Evolutionary conservation across 2,329 filamentous ascomycete genomes (phyloP).

Genomic region (Hypoxylon sp.): DNA sequence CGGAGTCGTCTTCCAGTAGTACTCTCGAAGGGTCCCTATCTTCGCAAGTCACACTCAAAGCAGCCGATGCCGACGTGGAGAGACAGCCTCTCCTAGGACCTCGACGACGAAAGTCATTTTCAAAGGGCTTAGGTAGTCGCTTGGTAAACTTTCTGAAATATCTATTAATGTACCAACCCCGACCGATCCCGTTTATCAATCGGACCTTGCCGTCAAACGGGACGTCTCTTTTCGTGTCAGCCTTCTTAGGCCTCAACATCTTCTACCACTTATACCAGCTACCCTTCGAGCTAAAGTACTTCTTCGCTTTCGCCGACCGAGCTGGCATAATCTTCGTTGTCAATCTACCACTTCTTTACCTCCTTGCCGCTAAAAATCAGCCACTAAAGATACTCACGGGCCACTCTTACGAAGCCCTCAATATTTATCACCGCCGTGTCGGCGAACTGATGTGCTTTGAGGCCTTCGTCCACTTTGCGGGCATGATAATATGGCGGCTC

Average conservation of each 20-base stretch:
- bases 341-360: conserved; percentile 69
- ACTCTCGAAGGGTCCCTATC: conserved; percentile 51
- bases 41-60: conserved; percentile 47
- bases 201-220: conserved; percentile 71
- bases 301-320: conserved; percentile 72
- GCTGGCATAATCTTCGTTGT: conserved; percentile 67
- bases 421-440: conserved; percentile 75
- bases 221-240: conserved; percentile 65
- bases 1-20: conserved; percentile 56
- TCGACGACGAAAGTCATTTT: conserved; percentile 1
- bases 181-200: conserved; percentile 69
- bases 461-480: conserved; percentile 68
- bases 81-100: conserved; percentile 54
- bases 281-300: conserved; percentile 62
- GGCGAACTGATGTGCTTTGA: conserved; percentile 74
- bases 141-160: conserved; percentile 26
- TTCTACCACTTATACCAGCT: conserved; percentile 71
- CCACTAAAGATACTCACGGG: conserved; percentile 73
- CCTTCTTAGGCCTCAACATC: conserved; percentile 67
- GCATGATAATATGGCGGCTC: conserved; percentile 71
- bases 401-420: conserved; percentile 75
- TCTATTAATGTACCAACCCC: conserved; percentile 70
- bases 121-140: conserved; percentile 4
- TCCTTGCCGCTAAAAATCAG: conserved; percentile 77
- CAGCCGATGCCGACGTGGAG: conserved; percentile 54